Conservation (phyloP, 1,139 yeast species). For the Hanseniaspora uvarum region DNA sequence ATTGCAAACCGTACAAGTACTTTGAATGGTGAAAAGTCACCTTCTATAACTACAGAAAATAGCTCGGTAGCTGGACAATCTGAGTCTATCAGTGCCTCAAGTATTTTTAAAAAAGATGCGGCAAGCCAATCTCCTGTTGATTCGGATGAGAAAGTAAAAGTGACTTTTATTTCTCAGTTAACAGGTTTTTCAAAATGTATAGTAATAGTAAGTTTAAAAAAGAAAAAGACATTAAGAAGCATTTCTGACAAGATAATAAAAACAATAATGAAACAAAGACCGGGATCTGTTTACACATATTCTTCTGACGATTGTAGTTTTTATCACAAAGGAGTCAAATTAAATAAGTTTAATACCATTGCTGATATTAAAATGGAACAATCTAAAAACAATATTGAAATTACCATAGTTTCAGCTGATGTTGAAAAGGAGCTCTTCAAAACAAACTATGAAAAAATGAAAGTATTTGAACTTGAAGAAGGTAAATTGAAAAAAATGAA, state of each 20-base stretch:
- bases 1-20: neutral
- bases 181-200: conserved; percentile 4
- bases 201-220: conserved; percentile 5
- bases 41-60: no score
- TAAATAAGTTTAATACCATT: conserved; percentile 6
- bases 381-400: neutral
- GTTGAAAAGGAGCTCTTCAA: neutral
- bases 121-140: neutral
- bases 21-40: neutral
- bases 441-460: neutral
- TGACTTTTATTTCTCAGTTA: conserved; percentile 2
- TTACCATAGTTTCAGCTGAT: conserved; percentile 3
- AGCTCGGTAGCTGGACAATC: neutral
- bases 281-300: neutral
- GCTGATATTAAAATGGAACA: neutral
- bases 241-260: conserved; percentile 1
- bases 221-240: conserved; percentile 7
- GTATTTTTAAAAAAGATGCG: neutral
- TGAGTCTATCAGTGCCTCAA: neutral
- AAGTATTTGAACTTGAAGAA: conserved; percentile 4
- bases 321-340: conserved; percentile 3
- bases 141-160: conserved; percentile 1
- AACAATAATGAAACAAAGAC: conserved; percentile 2
- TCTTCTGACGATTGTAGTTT: neutral
- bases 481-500: neutral